These are phyloP conservation scores for Trametes versicolor DNA, from an alignment of 1,284 basidiomycete genomes.

Conservation along the genomic window DNA sequence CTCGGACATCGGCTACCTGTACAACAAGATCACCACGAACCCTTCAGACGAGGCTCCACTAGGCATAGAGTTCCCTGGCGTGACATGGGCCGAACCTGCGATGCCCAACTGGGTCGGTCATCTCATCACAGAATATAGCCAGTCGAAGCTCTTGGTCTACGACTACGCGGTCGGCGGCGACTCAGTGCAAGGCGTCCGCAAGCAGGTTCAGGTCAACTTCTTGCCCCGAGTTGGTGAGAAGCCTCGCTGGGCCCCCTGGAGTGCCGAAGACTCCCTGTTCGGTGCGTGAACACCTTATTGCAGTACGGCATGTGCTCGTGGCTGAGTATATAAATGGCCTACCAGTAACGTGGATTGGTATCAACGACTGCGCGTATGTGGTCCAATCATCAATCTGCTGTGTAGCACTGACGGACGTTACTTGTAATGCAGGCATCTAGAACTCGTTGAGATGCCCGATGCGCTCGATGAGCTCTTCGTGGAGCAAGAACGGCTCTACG, in stretches of 20 bases:
- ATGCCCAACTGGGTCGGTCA: constrained; percentile 65
- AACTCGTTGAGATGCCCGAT: constrained; percentile 21
- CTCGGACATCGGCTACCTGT: constrained; percentile 51
- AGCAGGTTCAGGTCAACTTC: constrained; percentile 52
- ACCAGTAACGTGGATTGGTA: constrained; percentile 72
- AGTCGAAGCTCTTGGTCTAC: constrained; percentile 55
- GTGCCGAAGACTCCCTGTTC: constrained; percentile 54
- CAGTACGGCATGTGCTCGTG: not conserved
- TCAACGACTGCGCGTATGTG: constrained; percentile 68
- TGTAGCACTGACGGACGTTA: not conserved
- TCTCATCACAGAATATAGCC: constrained; percentile 55
- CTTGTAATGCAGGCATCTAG: constrained; percentile 22
- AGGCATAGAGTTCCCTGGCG: constrained; percentile 56
- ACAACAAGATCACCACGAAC: constrained; percentile 18
- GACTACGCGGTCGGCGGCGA: constrained; percentile 61
- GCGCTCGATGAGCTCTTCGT: constrained; percentile 48
- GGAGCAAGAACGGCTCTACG: constrained; percentile 58
- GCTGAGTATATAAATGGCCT: not conserved
- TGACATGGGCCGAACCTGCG: constrained; percentile 53
- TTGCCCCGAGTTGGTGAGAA: constrained; percentile 48
- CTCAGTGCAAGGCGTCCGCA: constrained; percentile 49
- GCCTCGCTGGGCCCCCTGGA: constrained; percentile 54
- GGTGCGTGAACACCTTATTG: constrained; percentile 44
- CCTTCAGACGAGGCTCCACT: constrained; percentile 56
- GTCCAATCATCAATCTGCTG: not conserved